Evolutionary conservation across 352 stramenopile genomes (phyloP), one percentile per base, ranked within the genome.

Genomic region (Globisporangium paroecandrum): DNA sequence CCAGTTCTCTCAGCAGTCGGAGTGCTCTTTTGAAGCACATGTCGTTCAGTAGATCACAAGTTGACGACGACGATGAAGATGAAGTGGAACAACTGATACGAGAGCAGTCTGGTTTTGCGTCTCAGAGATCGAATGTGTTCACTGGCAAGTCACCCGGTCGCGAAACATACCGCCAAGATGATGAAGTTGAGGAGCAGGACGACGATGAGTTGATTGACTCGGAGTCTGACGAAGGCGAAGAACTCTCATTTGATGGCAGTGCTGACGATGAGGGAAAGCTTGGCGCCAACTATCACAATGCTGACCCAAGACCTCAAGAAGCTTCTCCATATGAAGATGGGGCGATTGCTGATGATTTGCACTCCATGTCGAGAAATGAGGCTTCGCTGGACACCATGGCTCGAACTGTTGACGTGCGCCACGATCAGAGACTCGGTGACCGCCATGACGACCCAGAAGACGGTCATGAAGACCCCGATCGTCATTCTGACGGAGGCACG

Each of bases 201-300:
- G 58, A 61, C 10, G 63, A 74, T 27, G 64, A 72, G 5, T n/a
- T 75, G 12, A 75, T 74, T 38, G 68, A 77, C 36, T 67, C 63
- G 1, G 60, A 70, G 4, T 68, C 46, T 22, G 67, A 74, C 18
- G 54, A 65, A 6, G 56, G 68, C 20, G 64, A 65, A 3, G 41
- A 47, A 7, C 2, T 12, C 9, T 27, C 55, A 20, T 22, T 46
- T 27, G 55, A 29, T 61, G 8, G 18, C 20, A 46, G 29, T 4
- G 8, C 3, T 46, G 55, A n/a, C 2, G 29, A 24, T 24, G 43
- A 51, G 43, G 6, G 43, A 61, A 46, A 4, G 0, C 10, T 15
- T 38, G 25, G 5, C 20, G 9, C 8, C 29, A 24, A 6, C 5
- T 10, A 61, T 0, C 24, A 15, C 18, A 29, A 61, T 15, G 9